Evolutionary conservation across 1,139 yeast genomes (phyloP).

Genomic region (Yamadazyma sp.): DNA sequence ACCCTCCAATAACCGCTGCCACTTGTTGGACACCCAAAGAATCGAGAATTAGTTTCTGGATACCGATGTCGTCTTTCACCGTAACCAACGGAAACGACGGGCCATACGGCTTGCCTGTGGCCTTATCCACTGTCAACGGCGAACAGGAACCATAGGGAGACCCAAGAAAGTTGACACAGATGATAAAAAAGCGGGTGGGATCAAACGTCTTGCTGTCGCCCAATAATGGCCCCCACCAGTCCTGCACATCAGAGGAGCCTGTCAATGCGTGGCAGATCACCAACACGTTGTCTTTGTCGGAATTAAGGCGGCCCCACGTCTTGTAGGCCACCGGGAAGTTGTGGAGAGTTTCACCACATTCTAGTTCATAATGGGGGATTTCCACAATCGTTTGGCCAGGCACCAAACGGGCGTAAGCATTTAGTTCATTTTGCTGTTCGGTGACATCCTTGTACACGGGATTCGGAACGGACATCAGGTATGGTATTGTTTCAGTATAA

Average conservation of each 20-base stretch:
- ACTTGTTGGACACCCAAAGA: slow-evolving; percentile 73
- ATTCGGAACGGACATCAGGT: too few species aligned
- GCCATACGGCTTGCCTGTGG: slow-evolving; percentile 76
- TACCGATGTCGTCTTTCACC: slow-evolving; percentile 81
- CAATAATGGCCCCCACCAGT: slow-evolving; percentile 98
- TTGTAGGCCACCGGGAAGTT: slow-evolving; percentile 92
- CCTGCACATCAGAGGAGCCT: slow-evolving; percentile 92
- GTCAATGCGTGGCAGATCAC: slow-evolving; percentile 94
- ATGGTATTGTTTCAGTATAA: slow-evolving; percentile 12
- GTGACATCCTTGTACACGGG: slow-evolving; percentile 36
- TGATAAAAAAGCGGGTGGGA: slow-evolving; percentile 78
- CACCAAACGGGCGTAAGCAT: slow-evolving; percentile 73
- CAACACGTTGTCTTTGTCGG: slow-evolving; percentile 66
- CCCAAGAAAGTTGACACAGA: slow-evolving; percentile 88
- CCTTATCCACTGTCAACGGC: slow-evolving; percentile 75
- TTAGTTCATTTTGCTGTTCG: slow-evolving; percentile 47
- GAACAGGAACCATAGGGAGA: slow-evolving; percentile 97
- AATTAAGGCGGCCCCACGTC: slow-evolving; percentile 87
- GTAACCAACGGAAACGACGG: slow-evolving; percentile 95
- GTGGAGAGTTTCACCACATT: slow-evolving; percentile 73
- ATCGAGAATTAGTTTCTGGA: slow-evolving; percentile 74
- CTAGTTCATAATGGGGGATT: slow-evolving; percentile 73
- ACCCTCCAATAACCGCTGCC: slow-evolving; percentile 91
- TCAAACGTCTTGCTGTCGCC: slow-evolving; percentile 90
- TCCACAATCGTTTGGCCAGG: slow-evolving; percentile 79